Base-by-base conservation (phyloP, 768 basidiomycete species). In the Hygrophoropsis aurantiaca region DNA sequence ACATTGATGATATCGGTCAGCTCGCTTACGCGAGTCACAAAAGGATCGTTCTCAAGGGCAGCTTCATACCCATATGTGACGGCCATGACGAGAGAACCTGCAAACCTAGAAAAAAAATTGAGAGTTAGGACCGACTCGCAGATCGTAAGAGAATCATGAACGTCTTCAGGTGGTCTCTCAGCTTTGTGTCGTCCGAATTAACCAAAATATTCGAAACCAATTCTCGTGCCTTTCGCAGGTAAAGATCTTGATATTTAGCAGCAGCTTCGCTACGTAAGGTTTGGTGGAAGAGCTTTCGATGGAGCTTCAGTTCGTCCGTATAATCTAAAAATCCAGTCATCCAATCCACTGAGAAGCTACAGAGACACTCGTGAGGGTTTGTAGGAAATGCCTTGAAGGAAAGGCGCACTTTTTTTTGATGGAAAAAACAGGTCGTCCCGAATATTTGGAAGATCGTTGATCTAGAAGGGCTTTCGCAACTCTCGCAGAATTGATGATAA, bases 361-460 rank as follows among this genome's bases (percentile, higher is more conserved):
- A n/a, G n/a, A n/a, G n/a, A n/a, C n/a, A n/a, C n/a, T n/a, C n/a
- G n/a, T n/a, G n/a, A n/a, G n/a, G n/a, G n/a, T n/a, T n/a, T n/a
- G n/a, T n/a, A n/a, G n/a, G n/a, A n/a, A n/a, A n/a, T n/a, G n/a
- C n/a, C n/a, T n/a, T n/a, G n/a, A n/a, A n/a, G n/a, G n/a, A n/a
- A n/a, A n/a, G 35, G 21, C 36, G 16, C 4, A 37, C 36, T 18
- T 8, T 20, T 37, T 37, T 20, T 25, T 20, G 9, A 41, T 13
- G 8, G 40, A 23, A 9, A 25, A 45, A 13, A 57, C 32, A 7
- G 62, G 62, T 38, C 62, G 64, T 21, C 51, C 62, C 16, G 65
- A 66, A 34, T 66, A 64, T 30, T 32, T 42, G n/a, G 59, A 55
- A 11, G 62, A 66, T 19, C 65, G 59, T 30, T 65, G 57, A 42